Evolutionary conservation across 192 early-diverging fungal species (phyloP).

Genomic region (Obelidium mucronatum): DNA sequence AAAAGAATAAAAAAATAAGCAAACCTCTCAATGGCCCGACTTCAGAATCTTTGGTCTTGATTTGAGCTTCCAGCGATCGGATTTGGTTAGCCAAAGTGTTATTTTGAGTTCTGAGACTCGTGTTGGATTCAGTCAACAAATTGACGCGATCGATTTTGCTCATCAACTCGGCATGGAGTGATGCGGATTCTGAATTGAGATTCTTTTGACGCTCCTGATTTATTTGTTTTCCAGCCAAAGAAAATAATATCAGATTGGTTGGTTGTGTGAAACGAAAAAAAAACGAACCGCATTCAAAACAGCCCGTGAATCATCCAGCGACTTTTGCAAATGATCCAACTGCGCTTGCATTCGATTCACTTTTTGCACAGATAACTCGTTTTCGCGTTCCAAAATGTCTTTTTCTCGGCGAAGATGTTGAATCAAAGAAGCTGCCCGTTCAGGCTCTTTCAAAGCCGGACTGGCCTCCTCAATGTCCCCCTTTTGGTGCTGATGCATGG

Average conservation of each 20-base stretch:
- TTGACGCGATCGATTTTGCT: constrained; percentile 71
- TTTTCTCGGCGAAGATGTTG: constrained; percentile 75
- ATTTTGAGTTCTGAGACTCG: constrained; percentile 71
- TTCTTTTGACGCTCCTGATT: constrained; percentile 52
- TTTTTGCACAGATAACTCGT: constrained; percentile 72
- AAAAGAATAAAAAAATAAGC: too few species aligned
- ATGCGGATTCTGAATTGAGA: constrained; percentile 56
- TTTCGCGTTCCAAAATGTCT: constrained; percentile 72
- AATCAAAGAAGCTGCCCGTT: constrained; percentile 58
- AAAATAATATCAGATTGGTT: neutral
- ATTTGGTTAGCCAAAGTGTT: constrained; percentile 48
- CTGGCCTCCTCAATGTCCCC: neutral
- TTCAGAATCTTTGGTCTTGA: constrained; percentile 51
- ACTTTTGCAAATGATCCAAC: constrained; percentile 65
- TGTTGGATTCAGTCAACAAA: constrained; percentile 79
- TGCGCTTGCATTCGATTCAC: constrained; percentile 69
- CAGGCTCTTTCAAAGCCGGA: neutral
- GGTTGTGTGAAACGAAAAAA: too few species aligned
- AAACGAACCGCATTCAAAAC: constrained; percentile 52
- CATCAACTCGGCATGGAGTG: constrained; percentile 67
- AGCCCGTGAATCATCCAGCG: constrained; percentile 71
- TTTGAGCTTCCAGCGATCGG: constrained; percentile 45
- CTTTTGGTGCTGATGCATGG: neutral
- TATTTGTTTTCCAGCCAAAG: neutral
- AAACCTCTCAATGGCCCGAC: constrained; percentile 61